These are phyloP conservation scores for Paecilomyces formosus DNA, from an alignment of 2,329 filamentous ascomycete genomes.

Conservation along the genomic window DNA sequence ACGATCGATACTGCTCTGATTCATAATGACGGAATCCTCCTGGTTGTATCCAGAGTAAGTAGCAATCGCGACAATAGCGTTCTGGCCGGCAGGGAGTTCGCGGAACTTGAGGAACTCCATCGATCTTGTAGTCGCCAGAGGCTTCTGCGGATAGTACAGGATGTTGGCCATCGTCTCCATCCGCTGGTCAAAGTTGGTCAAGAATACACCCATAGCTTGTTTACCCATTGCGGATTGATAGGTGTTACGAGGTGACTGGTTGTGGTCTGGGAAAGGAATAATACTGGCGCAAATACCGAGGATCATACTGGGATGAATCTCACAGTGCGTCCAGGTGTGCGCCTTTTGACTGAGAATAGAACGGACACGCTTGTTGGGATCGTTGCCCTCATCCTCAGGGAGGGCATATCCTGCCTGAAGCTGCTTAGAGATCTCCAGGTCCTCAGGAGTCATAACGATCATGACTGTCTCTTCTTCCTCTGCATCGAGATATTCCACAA, in stretches of 20 bases:
- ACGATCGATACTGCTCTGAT: constrained; percentile 97
- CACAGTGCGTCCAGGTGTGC: constrained; percentile 94
- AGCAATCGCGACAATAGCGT: constrained; percentile 95
- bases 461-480: constrained; percentile 98
- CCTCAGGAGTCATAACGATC: constrained; percentile 98
- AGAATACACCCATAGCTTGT: constrained; percentile 98
- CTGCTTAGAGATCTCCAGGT: constrained; percentile 70
- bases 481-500: constrained; percentile 92
- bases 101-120: constrained; percentile 99
- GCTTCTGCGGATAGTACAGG: constrained; percentile 97
- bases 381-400: constrained; percentile 55
- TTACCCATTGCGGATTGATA: constrained; percentile 99
- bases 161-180: constrained; percentile 99
- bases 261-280: constrained; percentile 99
- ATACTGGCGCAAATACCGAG: constrained; percentile 97
- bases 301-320: constrained; percentile 99
- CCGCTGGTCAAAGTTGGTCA: constrained; percentile 91
- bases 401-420: constrained; percentile 59
- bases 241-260: constrained; percentile 94
- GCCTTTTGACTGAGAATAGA: constrained; percentile 80
- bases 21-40: constrained; percentile 99
- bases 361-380: constrained; percentile 80
- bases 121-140: constrained; percentile 86
- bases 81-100: constrained; percentile 92
- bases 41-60: constrained; percentile 99